Evolutionary conservation across 768 basidiomycete genomes (phyloP).

Genomic region (Pisolithus tinctorius): DNA sequence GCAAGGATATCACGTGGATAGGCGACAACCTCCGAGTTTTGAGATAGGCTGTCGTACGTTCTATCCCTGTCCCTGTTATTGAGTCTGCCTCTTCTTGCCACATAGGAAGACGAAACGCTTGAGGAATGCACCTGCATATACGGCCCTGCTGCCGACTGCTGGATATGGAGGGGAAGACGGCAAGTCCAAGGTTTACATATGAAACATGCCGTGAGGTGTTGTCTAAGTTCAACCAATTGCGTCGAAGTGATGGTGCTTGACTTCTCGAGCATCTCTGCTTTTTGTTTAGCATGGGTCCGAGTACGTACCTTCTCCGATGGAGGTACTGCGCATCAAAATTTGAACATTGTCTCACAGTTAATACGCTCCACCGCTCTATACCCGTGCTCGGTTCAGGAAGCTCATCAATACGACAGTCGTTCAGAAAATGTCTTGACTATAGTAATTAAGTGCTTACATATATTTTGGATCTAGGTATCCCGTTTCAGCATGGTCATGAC

Average conservation of each 20-base stretch:
- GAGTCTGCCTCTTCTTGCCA: not conserved
- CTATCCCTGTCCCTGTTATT: not conserved
- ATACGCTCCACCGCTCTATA: too few relatives aligned
- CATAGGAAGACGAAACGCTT: constrained; percentile 72
- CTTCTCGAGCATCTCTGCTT: constrained; percentile 2
- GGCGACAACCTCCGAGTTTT: constrained; percentile 89
- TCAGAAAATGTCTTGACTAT: too few relatives aligned
- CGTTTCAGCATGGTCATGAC: too few relatives aligned
- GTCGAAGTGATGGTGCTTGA: constrained; percentile 51
- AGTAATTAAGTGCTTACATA: too few relatives aligned
- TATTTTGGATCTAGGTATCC: too few relatives aligned
- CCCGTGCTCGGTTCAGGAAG: too few relatives aligned
- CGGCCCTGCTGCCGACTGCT: constrained; percentile 65
- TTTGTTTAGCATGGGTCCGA: too few relatives aligned
- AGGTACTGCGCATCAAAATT: too few relatives aligned
- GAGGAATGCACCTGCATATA: constrained; percentile 82
- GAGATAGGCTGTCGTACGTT: constrained; percentile 88
- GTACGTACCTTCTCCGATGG: too few relatives aligned
- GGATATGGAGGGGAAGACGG: constrained; percentile 83
- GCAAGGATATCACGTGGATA: constrained; percentile 84
- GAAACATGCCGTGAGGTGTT: constrained; percentile 90
- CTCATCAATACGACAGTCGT: too few relatives aligned
- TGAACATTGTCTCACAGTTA: too few relatives aligned
- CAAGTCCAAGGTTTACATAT: constrained; percentile 74
- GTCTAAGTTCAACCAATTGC: constrained; percentile 78